These are phyloP conservation scores for Talaromyces islandicus DNA, from an alignment of 2,329 filamentous ascomycete genomes.

Conservation along the genomic window DNA sequence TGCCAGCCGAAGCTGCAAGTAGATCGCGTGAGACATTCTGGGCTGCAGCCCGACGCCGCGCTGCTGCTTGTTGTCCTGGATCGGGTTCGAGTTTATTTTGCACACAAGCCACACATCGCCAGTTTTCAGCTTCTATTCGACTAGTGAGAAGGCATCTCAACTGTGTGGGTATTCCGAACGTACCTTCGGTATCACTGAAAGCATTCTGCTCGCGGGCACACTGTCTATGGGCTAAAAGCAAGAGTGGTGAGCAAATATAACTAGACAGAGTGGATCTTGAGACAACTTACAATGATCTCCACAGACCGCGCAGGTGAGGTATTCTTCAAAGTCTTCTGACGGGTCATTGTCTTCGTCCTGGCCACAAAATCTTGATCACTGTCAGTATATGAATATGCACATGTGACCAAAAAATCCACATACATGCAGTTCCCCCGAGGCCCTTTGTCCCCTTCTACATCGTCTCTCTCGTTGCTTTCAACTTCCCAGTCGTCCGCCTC, in stretches of 20 bases:
- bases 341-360: conserved; percentile 78
- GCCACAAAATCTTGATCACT: conserved; percentile 64
- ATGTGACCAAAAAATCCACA: conserved; percentile 22
- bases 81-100: conserved; percentile 34
- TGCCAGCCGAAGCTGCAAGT: conserved; percentile 61
- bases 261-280: conserved; percentile 12
- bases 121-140: conserved; percentile 48
- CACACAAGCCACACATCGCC: conserved; percentile 57
- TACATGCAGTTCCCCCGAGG: conserved; percentile 61
- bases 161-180: conserved; percentile 21
- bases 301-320: conserved; percentile 70
- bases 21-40: conserved; percentile 66
- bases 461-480: conserved; percentile 34
- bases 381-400: conserved; percentile 22
- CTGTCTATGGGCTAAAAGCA: conserved; percentile 73
- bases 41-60: conserved; percentile 48
- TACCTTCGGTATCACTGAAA: conserved; percentile 60
- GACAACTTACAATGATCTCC: conserved; percentile 69
- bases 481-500: conserved; percentile 46
- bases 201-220: conserved; percentile 71
- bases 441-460: conserved; percentile 39
- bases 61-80: conserved; percentile 15
- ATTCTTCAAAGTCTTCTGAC: conserved; percentile 72
- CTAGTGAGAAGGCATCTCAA: neutral
- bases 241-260: conserved; percentile 27